Conservation (phyloP, 1,139 yeast genomes). For the Magnusiomyces ingens region DNA sequence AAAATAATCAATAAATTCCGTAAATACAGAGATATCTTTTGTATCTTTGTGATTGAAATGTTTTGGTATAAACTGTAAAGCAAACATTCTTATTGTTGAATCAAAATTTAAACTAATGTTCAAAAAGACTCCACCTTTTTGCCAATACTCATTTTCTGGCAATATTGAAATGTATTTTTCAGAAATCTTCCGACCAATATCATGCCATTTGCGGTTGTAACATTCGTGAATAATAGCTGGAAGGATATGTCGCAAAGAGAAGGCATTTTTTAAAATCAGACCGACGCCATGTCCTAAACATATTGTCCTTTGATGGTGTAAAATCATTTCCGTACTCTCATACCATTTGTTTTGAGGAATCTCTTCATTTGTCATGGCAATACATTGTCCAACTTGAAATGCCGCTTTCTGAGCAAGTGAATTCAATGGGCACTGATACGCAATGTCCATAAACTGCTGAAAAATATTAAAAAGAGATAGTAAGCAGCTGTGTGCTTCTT, state of each 20-base stretch:
- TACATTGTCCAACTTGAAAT: conserved; percentile 1
- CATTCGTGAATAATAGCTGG: conserved; percentile 4
- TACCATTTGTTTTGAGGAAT: conserved; percentile 1
- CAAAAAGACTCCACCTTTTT: neutral
- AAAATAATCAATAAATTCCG: neutral
- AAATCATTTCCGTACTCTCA: neutral
- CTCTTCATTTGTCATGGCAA: neutral
- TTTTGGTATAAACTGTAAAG: neutral
- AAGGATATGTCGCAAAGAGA: neutral
- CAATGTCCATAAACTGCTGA: neutral
- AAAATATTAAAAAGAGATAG: neutral
- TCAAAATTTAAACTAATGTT: neutral
- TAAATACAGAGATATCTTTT: neutral
- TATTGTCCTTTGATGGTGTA: neutral
- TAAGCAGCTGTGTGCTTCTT: neutral
- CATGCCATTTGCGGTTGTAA: neutral
- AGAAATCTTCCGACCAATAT: neutral
- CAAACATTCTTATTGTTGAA: neutral
- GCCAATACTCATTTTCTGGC: neutral
- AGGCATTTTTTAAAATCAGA: conserved; percentile 3
- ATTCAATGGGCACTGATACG: neutral
- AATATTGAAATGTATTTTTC: neutral
- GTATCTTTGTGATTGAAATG: neutral
- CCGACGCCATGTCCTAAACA: conserved; percentile 4
- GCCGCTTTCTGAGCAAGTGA: neutral